phyloP scores from a whole-genome alignment of 2,329 filamentous ascomycete species.

The Nemania sp. region DNA sequence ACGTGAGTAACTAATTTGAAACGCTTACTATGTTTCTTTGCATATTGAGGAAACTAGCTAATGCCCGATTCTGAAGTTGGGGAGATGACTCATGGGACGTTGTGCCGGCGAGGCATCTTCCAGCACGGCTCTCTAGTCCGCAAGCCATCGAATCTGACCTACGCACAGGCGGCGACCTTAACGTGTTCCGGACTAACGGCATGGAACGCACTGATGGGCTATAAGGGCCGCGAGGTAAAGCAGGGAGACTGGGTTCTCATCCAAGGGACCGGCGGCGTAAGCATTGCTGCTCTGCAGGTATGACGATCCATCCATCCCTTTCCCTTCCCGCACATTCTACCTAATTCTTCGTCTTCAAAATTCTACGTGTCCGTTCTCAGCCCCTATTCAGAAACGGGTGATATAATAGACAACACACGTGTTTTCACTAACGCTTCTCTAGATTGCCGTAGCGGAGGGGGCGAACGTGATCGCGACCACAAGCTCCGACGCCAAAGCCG shows the following conservation, averaged over 20 bases:
- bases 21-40: background rate
- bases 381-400: background rate
- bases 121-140: constrained; percentile 58
- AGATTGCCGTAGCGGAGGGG: constrained; percentile 61
- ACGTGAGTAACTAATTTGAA: background rate
- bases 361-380: background rate
- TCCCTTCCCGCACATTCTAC: too few relatives aligned
- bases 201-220: constrained; percentile 64
- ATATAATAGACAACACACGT: background rate
- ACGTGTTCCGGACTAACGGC: constrained; percentile 64
- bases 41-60: background rate
- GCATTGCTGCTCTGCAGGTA: constrained; percentile 49
- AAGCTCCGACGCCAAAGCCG: constrained; percentile 65
- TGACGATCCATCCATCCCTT: background rate
- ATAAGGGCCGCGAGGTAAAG: constrained; percentile 56
- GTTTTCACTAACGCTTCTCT: background rate
- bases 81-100: constrained; percentile 61
- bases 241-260: constrained; percentile 52
- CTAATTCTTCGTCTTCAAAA: too few relatives aligned
- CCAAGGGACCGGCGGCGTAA: constrained; percentile 57
- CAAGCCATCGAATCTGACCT: constrained; percentile 44
- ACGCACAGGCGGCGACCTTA: constrained; percentile 56
- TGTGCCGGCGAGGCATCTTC: constrained; percentile 63
- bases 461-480: constrained; percentile 70
- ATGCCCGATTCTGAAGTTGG: constrained; percentile 56